Evolutionary conservation across 371 early-diverging fungal species (phyloP).

Genomic region (Chytridium lagenaria): DNA sequence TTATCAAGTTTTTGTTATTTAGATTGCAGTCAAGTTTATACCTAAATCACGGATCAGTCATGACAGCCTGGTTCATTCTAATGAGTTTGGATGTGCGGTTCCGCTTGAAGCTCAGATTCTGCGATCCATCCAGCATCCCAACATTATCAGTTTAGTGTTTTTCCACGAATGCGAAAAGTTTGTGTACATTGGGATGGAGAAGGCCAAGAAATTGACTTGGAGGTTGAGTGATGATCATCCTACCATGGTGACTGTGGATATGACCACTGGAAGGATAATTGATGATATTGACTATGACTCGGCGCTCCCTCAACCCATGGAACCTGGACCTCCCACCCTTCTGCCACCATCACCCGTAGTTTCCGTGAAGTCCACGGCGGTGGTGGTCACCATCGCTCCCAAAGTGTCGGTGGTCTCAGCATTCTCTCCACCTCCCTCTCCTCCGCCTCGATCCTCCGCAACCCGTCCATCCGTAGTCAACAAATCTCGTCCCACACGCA

Average conservation of each 20-base stretch:
- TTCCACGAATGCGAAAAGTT: constrained; percentile 23
- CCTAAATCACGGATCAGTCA: not conserved
- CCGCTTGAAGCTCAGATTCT: constrained; percentile 38
- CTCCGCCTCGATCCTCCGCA: not conserved
- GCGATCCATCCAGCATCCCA: constrained; percentile 24
- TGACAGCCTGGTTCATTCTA: constrained; percentile 18
- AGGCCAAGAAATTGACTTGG: constrained; percentile 20
- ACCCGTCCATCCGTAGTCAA: not conserved
- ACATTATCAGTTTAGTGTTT: constrained; percentile 30
- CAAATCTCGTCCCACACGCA: constrained; percentile 2
- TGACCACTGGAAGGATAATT: not conserved
- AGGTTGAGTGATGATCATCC: constrained; percentile 18
- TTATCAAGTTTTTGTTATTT: not conserved
- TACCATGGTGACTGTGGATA: not conserved
- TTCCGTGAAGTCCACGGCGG: not conserved
- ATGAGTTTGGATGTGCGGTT: constrained; percentile 3
- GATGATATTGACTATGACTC: not conserved
- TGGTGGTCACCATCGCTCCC: not conserved
- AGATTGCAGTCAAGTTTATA: constrained; percentile 38
- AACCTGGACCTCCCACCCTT: not conserved
- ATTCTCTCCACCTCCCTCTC: not conserved
- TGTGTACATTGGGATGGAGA: constrained; percentile 37
- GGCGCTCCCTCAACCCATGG: not conserved
- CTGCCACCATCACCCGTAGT: not conserved
- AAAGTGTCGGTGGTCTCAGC: constrained; percentile 8